phyloP scores from a whole-genome alignment of 2,329 filamentous ascomycete genomes.

The Eurotiales sp. region DNA sequence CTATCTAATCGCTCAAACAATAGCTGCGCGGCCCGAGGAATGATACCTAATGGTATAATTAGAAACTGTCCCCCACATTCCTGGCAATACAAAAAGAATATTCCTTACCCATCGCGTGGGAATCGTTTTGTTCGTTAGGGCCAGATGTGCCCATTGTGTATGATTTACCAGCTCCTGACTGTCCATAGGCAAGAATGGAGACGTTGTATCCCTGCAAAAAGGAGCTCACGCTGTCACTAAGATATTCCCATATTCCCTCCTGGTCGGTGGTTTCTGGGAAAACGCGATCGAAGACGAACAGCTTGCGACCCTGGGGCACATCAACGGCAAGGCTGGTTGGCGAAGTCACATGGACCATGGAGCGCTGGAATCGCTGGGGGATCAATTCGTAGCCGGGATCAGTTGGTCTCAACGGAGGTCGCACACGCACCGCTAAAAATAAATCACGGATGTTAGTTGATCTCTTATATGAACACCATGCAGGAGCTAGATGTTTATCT shows the following conservation, averaged over 20 bases:
- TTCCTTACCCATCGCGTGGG: constrained; percentile 71
- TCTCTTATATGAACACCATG: too few relatives aligned
- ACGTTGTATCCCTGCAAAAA: constrained; percentile 98
- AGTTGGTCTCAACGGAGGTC: constrained; percentile 74
- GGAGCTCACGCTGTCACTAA: constrained; percentile 81
- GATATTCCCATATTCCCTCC: constrained; percentile 90
- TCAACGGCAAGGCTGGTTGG: constrained; percentile 84
- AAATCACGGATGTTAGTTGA: not conserved
- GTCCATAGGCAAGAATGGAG: constrained; percentile 91
- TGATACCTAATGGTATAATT: too few relatives aligned
- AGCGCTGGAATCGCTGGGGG: constrained; percentile 87
- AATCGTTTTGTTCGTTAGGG: constrained; percentile 68
- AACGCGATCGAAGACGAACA: constrained; percentile 95
- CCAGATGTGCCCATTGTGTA: constrained; percentile 98
- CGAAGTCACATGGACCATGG: constrained; percentile 86
- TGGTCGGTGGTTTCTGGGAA: constrained; percentile 81
- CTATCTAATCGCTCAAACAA: constrained; percentile 85
- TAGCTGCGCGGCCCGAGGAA: constrained; percentile 79
- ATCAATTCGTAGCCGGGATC: constrained; percentile 95
- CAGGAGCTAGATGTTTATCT: constrained; percentile 16
- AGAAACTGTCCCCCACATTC: too few relatives aligned
- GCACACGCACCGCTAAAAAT: constrained; percentile 78
- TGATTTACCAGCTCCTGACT: constrained; percentile 95
- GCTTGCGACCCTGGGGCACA: constrained; percentile 83
- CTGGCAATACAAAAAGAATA: too few relatives aligned